phyloP scores from a whole-genome alignment of 352 stramenopile species.

The Globisporangium cylindrosporum region DNA sequence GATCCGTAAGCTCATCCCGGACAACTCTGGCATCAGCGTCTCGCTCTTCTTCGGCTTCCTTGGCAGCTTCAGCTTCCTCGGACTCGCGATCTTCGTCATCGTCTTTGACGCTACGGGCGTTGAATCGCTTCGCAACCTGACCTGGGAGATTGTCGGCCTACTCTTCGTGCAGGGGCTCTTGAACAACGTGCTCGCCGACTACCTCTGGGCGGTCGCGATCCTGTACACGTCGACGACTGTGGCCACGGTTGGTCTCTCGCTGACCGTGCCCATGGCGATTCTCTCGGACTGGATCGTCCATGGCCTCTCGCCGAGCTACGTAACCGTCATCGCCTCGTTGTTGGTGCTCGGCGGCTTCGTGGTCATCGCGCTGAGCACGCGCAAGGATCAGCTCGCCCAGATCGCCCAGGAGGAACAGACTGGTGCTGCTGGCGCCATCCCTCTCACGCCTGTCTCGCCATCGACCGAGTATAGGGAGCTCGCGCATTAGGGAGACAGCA shows the following conservation, averaged over 20 bases:
- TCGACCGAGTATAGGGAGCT: conserved; percentile 30
- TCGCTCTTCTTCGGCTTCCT: conserved; percentile 94
- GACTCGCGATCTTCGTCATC: conserved; percentile 67
- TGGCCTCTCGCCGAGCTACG: conserved; percentile 36
- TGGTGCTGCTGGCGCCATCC: background rate
- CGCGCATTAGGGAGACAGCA: conserved; percentile 19
- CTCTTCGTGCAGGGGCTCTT: conserved; percentile 90
- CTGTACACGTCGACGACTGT: conserved; percentile 95
- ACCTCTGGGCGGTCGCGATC: conserved; percentile 93
- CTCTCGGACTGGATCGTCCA: conserved; percentile 82
- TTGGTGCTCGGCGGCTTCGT: conserved; percentile 77
- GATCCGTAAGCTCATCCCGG: conserved; percentile 64
- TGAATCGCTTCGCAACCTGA: conserved; percentile 58
- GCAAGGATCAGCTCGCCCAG: conserved; percentile 13
- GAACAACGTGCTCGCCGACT: conserved; percentile 95
- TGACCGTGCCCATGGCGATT: conserved; percentile 96
- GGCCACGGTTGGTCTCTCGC: conserved; percentile 92
- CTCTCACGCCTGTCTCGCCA: conserved; percentile 27
- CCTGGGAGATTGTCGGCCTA: conserved; percentile 74
- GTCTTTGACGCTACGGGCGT: conserved; percentile 55
- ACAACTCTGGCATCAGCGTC: conserved; percentile 90
- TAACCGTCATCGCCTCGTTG: conserved; percentile 60
- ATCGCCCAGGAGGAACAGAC: background rate
- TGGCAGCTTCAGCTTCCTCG: conserved; percentile 86
- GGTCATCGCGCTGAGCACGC: conserved; percentile 55